A percentile compares a stretch with the other conserved stretches of the same genome.
Conservation (phyloP, 805 yeast genomes). For the Nakazawaea wyomingensis region DNA sequence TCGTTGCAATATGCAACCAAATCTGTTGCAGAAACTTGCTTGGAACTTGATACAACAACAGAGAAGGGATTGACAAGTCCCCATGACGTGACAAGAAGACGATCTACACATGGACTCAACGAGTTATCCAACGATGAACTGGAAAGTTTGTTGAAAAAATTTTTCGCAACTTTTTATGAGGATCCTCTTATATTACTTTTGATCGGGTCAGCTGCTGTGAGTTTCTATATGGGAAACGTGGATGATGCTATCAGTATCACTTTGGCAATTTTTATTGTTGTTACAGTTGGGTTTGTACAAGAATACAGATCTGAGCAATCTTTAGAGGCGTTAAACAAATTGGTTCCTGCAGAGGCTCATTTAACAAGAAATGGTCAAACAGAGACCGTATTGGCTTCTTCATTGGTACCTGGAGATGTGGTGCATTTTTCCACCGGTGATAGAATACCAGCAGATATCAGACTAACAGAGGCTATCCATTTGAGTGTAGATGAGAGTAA, state of each 20-base stretch:
- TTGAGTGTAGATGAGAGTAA: conserved; percentile 88
- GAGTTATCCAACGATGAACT: conserved; percentile 75
- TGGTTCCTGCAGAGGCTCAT: conserved; percentile 97
- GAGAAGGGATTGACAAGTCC: conserved; percentile 56
- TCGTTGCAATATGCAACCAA: conserved; percentile 60
- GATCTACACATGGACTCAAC: conserved; percentile 74
- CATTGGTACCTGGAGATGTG: conserved; percentile 93
- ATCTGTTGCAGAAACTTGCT: conserved; percentile 60
- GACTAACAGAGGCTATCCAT: conserved; percentile 74
- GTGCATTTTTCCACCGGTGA: conserved; percentile 91
- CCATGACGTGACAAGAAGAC: conserved; percentile 69
- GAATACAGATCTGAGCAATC: conserved; percentile 95
- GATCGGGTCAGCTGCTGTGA: conserved; percentile 83
- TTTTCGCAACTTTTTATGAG: conserved; percentile 74
- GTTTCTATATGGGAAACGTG: conserved; percentile 90
- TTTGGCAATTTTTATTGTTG: conserved; percentile 87
- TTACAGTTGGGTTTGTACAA: conserved; percentile 95
- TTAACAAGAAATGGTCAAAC: conserved; percentile 77
- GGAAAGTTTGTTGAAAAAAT: conserved; percentile 67
- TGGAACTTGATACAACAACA: conserved; percentile 57
- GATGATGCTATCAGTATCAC: conserved; percentile 96
- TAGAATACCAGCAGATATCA: conserved; percentile 91
- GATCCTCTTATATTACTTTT: conserved; percentile 87
- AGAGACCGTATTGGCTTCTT: conserved; percentile 78
- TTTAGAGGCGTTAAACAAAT: conserved; percentile 82